Evolutionary conservation across 164 flowering plant genomes (phyloP).

Genomic region (Vitis cinerea): DNA sequence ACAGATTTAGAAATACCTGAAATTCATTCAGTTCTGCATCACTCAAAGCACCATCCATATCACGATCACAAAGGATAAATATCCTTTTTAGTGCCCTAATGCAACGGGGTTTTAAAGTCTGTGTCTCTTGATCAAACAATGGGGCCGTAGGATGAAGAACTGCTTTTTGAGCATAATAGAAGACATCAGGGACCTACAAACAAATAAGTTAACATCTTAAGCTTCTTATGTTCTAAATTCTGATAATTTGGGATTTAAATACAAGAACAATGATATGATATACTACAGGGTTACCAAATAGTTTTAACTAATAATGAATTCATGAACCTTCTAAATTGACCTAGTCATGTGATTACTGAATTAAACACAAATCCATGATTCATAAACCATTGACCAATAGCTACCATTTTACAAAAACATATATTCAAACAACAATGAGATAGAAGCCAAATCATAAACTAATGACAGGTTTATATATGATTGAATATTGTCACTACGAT

Average conservation of each 20-base stretch:
- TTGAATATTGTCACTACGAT: too few relatives aligned
- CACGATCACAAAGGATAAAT: constrained; percentile 66
- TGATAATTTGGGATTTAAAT: too few relatives aligned
- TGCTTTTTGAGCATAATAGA: constrained; percentile 97
- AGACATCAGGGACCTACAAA: constrained; percentile 86
- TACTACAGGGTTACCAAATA: too few relatives aligned
- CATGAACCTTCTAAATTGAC: too few relatives aligned
- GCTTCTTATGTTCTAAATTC: neutral
- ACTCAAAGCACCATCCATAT: constrained; percentile 51
- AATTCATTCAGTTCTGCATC: constrained; percentile 66
- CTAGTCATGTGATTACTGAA: too few relatives aligned
- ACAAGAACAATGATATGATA: neutral
- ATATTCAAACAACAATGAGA: too few relatives aligned
- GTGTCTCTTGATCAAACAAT: constrained; percentile 58
- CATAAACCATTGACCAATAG: too few relatives aligned
- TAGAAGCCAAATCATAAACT: too few relatives aligned
- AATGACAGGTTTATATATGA: too few relatives aligned
- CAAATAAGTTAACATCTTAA: neutral
- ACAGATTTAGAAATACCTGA: constrained; percentile 51
- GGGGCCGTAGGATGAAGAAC: constrained; percentile 64
- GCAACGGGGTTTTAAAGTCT: constrained; percentile 53
- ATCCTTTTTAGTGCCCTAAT: constrained; percentile 56
- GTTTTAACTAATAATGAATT: too few relatives aligned
- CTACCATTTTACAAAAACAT: too few relatives aligned
- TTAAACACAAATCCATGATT: too few relatives aligned